Conservation (phyloP, 257 asterid genomes). For the Nicotiana noctiflora region DNA sequence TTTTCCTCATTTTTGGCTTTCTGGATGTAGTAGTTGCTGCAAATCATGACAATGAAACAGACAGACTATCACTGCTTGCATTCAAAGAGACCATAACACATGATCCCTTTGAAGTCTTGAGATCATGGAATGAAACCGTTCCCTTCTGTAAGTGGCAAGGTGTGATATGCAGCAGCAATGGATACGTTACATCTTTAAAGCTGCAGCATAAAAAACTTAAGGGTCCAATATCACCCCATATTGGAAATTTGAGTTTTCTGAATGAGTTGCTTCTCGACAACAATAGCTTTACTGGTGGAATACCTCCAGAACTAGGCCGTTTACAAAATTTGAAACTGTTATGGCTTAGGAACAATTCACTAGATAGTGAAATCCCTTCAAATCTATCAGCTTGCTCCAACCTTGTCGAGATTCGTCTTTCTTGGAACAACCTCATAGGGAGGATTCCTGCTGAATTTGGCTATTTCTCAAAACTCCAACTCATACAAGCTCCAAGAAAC, state of each 20-base stretch:
- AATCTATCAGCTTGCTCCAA: conserved; percentile 14
- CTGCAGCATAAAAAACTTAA: conserved; percentile 3
- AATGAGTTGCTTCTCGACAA: conserved; percentile 9
- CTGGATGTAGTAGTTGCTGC: not conserved
- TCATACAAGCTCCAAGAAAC: conserved; percentile 12
- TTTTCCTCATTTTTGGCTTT: not conserved
- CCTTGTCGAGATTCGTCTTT: conserved; percentile 14
- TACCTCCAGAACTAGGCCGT: conserved; percentile 14
- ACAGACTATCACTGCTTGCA: conserved; percentile 9
- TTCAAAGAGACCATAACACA: conserved; percentile 8
- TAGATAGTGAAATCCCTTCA: conserved; percentile 13
- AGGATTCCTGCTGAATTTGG: conserved; percentile 15
- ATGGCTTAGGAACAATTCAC: conserved; percentile 17
- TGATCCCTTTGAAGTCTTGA: conserved; percentile 5
- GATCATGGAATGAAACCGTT: conserved; percentile 18
- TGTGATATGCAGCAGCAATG: conserved; percentile 4
- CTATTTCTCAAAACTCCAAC: conserved; percentile 8
- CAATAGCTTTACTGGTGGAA: conserved; percentile 7
- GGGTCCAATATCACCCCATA: conserved; percentile 11
- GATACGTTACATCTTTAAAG: conserved; percentile 6
- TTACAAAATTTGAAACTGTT: conserved; percentile 11
- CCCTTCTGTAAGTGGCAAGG: conserved; percentile 20
- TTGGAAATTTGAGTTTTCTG: conserved; percentile 20
- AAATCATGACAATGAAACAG: conserved; percentile 3
- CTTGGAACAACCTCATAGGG: conserved; percentile 18